Evolutionary conservation across 2,329 filamentous ascomycete genomes (phyloP).

Genomic region (Ilyonectria mors-panacis): DNA sequence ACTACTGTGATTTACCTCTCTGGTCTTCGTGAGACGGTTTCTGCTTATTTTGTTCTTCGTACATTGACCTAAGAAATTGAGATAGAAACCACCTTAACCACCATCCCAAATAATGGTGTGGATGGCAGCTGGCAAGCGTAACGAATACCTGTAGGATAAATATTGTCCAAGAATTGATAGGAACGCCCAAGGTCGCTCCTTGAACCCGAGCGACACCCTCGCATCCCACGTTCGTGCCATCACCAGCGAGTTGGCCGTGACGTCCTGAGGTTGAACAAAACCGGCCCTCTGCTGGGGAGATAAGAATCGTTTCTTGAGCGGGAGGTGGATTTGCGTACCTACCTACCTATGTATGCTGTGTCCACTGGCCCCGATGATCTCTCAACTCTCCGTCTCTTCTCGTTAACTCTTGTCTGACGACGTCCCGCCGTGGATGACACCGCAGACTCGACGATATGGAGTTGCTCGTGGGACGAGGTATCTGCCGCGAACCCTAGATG

Average conservation of each 20-base stretch:
- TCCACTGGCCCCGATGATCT: neutral
- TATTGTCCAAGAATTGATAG: too few species aligned
- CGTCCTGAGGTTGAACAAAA: neutral
- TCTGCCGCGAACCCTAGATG: neutral
- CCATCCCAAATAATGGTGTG: too few species aligned
- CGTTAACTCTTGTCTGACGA: slow-evolving; percentile 4
- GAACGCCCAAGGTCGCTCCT: too few species aligned
- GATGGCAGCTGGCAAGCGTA: too few species aligned
- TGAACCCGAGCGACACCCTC: neutral
- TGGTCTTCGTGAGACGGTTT: too few species aligned
- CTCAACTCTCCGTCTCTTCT: slow-evolving; percentile 5
- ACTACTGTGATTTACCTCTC: too few species aligned
- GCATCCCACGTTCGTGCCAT: neutral
- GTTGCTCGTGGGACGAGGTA: neutral
- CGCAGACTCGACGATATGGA: slow-evolving; percentile 2
- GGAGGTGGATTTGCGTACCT: neutral
- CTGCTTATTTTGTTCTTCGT: too few species aligned
- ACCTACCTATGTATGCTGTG: neutral
- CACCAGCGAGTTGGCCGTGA: neutral
- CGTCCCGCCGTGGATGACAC: neutral
- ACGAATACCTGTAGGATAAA: neutral
- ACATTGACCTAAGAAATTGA: too few species aligned
- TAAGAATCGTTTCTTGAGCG: neutral
- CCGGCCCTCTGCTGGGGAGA: neutral
- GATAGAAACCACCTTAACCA: too few species aligned